phyloP scores from a whole-genome alignment of 1,284 basidiomycete genomes.

The Marasmius tenuissimus region DNA sequence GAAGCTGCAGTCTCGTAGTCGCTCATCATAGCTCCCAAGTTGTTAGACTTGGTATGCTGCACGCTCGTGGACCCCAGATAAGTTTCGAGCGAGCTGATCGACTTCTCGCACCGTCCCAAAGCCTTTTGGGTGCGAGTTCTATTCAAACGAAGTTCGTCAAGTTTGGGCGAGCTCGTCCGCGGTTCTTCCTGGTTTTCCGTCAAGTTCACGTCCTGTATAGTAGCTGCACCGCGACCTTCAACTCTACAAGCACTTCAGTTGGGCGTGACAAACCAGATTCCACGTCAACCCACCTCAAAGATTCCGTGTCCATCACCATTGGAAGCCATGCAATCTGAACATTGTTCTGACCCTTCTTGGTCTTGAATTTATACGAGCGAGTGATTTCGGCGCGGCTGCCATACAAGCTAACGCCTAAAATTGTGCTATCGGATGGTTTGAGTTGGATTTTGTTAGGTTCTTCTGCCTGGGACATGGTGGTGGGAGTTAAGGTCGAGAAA shows the following conservation, averaged over 20 bases:
- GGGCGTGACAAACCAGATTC: neutral
- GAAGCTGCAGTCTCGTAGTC: constrained; percentile 24
- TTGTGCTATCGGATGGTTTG: constrained; percentile 26
- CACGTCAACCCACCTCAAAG: constrained; percentile 28
- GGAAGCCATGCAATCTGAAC: constrained; percentile 33
- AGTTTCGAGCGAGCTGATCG: constrained; percentile 17
- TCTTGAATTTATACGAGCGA: constrained; percentile 29
- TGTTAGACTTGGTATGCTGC: constrained; percentile 20
- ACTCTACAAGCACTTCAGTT: constrained; percentile 12
- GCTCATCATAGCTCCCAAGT: constrained; percentile 21
- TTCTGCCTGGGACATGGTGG: neutral
- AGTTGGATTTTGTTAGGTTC: neutral
- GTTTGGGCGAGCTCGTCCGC: neutral
- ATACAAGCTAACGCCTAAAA: constrained; percentile 33
- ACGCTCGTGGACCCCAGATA: constrained; percentile 22
- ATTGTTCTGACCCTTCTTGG: constrained; percentile 33
- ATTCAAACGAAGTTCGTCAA: constrained; percentile 20
- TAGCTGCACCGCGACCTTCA: constrained; percentile 18
- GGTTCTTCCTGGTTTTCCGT: constrained; percentile 1
- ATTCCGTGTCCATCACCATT: constrained; percentile 30
- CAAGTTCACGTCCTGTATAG: constrained; percentile 20
- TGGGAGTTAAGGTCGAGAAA: neutral
- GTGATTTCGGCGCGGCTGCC: constrained; percentile 29
- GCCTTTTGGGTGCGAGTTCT: constrained; percentile 20
- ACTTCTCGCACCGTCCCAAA: constrained; percentile 22